phyloP scores from a whole-genome alignment of 1,284 basidiomycete species.

The Ceratobasidium sp. region DNA sequence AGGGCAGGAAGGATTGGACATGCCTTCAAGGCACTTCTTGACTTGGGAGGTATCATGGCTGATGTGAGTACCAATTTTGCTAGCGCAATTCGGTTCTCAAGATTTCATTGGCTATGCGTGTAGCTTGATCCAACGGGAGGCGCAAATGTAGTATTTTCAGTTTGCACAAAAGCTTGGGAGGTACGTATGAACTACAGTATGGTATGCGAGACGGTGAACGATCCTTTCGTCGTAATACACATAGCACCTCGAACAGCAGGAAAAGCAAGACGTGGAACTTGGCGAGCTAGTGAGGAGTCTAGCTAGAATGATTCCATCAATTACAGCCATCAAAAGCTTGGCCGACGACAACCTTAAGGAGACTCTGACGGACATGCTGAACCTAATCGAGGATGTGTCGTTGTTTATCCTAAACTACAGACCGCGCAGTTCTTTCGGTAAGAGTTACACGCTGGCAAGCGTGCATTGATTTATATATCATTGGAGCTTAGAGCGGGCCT shows the following conservation, averaged over 20 bases:
- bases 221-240: not conserved
- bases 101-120: no score
- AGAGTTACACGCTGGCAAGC: not conserved
- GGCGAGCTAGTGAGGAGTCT: not conserved
- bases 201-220: no score
- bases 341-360: not conserved
- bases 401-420: not conserved
- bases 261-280: not conserved
- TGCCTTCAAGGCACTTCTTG: not conserved
- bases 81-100: not conserved
- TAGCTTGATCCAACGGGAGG: not conserved
- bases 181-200: not conserved
- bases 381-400: conserved; percentile 10
- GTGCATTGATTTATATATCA: not conserved
- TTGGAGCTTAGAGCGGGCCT: not conserved
- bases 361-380: not conserved
- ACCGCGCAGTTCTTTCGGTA: not conserved
- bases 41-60: not conserved
- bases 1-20: not conserved
- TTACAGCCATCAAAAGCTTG: not conserved
- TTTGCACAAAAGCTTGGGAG: not conserved
- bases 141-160: not conserved
- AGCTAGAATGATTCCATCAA: not conserved
- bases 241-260: conserved; percentile 2
- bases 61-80: not conserved